phyloP scores from a whole-genome alignment of 192 early-diverging fungal genomes.

The Physocladia obscura region DNA sequence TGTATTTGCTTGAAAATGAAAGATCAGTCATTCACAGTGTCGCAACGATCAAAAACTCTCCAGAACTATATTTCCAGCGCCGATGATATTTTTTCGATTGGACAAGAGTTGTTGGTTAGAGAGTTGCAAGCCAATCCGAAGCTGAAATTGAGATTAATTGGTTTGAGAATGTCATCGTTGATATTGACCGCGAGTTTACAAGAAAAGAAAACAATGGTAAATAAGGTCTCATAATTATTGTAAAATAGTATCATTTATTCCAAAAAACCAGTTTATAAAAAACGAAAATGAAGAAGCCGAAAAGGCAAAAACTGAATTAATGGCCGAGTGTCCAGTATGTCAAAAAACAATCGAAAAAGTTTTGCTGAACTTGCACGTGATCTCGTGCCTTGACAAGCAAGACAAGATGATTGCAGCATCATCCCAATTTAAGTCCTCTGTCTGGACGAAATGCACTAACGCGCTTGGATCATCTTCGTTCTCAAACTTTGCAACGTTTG shows the following conservation, averaged over 20 bases:
- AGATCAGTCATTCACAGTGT: conserved; percentile 36
- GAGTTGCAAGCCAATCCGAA: conserved; percentile 4
- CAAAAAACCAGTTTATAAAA: background rate
- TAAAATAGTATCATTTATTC: background rate
- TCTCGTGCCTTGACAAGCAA: conserved; percentile 10
- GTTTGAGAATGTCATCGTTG: conserved; percentile 4
- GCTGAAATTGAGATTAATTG: conserved; percentile 4
- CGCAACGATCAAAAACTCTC: conserved; percentile 41
- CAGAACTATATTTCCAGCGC: conserved; percentile 4
- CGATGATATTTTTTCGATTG: conserved; percentile 26
- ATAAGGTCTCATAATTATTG: background rate
- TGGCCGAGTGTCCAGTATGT: conserved; percentile 6
- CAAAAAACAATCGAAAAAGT: background rate
- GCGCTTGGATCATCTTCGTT: too few species aligned
- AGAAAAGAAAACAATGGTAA: background rate
- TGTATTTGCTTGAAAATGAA: conserved; percentile 52
- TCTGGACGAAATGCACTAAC: too few species aligned
- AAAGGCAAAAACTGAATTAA: background rate
- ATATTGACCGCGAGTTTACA: background rate
- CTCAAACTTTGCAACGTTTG: too few species aligned
- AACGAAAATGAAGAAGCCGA: background rate
- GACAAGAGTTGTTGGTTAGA: conserved; percentile 5
- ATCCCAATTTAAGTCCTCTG: too few species aligned
- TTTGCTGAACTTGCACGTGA: conserved; percentile 3
- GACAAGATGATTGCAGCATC: too few species aligned